A percentile compares a stretch with the other conserved stretches of the same genome.
phyloP scores from a whole-genome alignment of 257 asterid species.

The Ehretia macrophylla region DNA sequence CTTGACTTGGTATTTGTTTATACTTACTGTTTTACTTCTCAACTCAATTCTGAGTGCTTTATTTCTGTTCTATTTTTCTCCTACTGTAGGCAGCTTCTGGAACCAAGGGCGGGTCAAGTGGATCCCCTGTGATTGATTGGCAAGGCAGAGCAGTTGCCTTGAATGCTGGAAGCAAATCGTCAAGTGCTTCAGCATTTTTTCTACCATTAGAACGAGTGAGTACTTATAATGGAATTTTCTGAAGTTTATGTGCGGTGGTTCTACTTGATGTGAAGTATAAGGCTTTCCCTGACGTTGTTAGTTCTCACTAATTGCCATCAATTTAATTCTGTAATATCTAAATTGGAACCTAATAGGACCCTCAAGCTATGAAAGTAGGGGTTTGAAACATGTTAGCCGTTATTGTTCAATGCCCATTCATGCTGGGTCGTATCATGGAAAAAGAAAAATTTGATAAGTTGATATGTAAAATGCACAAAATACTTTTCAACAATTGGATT shows the following conservation, averaged over 20 bases:
- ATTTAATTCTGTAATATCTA: neutral
- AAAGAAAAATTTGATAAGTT: too few species aligned
- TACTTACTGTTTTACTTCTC: conserved; percentile 1
- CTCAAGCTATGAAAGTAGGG: too few species aligned
- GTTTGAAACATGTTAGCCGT: too few species aligned
- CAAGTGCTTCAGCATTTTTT: conserved; percentile 98
- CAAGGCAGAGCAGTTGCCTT: conserved; percentile 98
- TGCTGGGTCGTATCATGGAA: too few species aligned
- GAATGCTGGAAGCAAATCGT: conserved; percentile 99
- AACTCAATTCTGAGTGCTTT: neutral
- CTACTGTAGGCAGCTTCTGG: conserved; percentile 93
- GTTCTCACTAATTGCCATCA: neutral
- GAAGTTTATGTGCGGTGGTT: neutral
- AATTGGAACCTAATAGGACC: neutral
- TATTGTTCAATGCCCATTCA: too few species aligned
- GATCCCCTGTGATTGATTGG: conserved; percentile 99
- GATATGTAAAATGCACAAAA: neutral
- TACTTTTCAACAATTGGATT: neutral
- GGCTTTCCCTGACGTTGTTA: neutral
- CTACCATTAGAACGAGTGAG: conserved; percentile 96
- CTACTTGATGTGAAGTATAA: neutral
- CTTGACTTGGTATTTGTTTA: neutral
- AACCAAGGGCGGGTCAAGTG: conserved; percentile 99
- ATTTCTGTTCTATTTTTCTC: conserved; percentile 3
- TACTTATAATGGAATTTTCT: conserved; percentile 10